These are phyloP conservation scores for Malus asiatica DNA, from an alignment of 306 rosid genomes.

Conservation along the genomic window DNA sequence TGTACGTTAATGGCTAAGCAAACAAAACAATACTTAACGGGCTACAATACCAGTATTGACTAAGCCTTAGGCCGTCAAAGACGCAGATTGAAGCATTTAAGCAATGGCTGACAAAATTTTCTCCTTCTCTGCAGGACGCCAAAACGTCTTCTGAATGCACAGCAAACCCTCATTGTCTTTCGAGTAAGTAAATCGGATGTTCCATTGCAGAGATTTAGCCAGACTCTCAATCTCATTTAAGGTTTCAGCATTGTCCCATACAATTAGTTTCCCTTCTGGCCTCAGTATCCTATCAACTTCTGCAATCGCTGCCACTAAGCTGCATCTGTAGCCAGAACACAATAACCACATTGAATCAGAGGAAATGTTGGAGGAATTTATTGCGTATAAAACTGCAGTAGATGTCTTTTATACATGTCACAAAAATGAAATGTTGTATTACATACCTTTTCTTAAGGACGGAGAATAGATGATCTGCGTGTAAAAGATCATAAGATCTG, in stretches of 20 bases:
- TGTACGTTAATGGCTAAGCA: background rate
- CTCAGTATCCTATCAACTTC: conserved; percentile 82
- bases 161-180: conserved; percentile 48
- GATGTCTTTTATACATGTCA: background rate
- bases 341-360: conserved; percentile 4
- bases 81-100: conserved; percentile 7
- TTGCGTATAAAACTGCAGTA: background rate
- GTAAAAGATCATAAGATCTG: conserved; percentile 71
- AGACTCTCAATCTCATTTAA: conserved; percentile 49
- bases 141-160: conserved; percentile 59
- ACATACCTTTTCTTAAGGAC: conserved; percentile 47
- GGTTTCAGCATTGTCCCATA: conserved; percentile 55
- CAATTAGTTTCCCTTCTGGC: conserved; percentile 66
- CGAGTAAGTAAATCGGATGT: conserved; percentile 38
- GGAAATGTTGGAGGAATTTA: background rate
- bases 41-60: background rate
- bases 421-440: background rate
- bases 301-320: conserved; percentile 50
- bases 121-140: conserved; percentile 64
- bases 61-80: conserved; percentile 2
- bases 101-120: conserved; percentile 49
- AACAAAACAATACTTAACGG: background rate
- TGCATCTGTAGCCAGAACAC: conserved; percentile 51
- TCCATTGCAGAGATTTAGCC: conserved; percentile 61
- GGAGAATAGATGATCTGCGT: conserved; percentile 69